These are phyloP conservation scores for Blastocystis sp. DNA, from an alignment of 352 stramenopile genomes.

Conservation along the genomic window DNA sequence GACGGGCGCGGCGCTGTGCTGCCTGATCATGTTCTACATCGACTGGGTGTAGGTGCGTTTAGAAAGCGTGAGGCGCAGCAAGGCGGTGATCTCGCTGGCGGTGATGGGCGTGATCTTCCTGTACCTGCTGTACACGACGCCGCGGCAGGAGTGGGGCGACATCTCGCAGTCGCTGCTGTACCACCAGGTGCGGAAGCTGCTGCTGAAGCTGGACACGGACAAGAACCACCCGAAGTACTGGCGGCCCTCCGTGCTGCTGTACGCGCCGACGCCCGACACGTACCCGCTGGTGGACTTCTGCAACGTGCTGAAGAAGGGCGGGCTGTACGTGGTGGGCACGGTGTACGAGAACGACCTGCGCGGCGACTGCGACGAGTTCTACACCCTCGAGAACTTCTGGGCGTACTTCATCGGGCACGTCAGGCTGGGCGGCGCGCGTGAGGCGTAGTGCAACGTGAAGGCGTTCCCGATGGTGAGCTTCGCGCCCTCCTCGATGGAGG, in stretches of 20 bases:
- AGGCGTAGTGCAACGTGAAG: conserved; percentile 69
- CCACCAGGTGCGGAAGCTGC: conserved; percentile 79
- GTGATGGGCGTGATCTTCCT: conserved; percentile 76
- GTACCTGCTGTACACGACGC: conserved; percentile 76
- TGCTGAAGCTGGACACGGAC: conserved; percentile 77
- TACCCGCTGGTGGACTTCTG: conserved; percentile 74
- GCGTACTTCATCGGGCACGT: conserved; percentile 68
- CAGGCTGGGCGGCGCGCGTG: not conserved
- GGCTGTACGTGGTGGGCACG: conserved; percentile 78
- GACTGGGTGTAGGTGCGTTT: conserved; percentile 69
- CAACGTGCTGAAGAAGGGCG: conserved; percentile 80
- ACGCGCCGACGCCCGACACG: conserved; percentile 73
- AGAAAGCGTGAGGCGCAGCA: conserved; percentile 21
- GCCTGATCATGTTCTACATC: conserved; percentile 79
- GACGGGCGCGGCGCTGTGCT: conserved; percentile 75
- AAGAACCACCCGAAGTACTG: conserved; percentile 80
- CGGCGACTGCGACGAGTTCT: conserved; percentile 70
- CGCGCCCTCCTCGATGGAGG: conserved; percentile 73
- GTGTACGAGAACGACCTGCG: conserved; percentile 72
- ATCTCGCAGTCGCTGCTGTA: conserved; percentile 82
- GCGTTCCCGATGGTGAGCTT: conserved; percentile 75
- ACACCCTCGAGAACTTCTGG: conserved; percentile 72
- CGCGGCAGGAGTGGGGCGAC: conserved; percentile 76
- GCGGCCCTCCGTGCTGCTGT: conserved; percentile 78
- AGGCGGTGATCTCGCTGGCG: conserved; percentile 75